Conservation (phyloP, 2,329 filamentous ascomycete species). For the Helotiales sp. region DNA sequence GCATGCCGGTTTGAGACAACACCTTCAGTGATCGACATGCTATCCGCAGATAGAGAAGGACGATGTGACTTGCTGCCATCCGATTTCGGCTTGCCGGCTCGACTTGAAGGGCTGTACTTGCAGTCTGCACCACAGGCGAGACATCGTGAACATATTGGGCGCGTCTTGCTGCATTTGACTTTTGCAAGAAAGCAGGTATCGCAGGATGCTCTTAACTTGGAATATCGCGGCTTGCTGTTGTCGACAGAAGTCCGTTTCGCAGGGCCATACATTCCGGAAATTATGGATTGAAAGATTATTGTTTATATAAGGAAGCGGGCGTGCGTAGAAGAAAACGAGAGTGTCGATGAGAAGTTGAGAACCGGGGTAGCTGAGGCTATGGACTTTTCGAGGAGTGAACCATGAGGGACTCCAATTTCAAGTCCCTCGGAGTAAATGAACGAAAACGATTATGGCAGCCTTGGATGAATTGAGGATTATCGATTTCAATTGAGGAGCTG, state of each 20-base stretch:
- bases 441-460: not conserved
- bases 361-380: not conserved
- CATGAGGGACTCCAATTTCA: not conserved
- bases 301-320: not conserved
- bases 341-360: not conserved
- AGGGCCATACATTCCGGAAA: conserved; percentile 5
- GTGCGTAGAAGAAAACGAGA: not conserved
- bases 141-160: conserved; percentile 55
- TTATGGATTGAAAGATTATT: not conserved
- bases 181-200: conserved; percentile 57
- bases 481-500: not conserved
- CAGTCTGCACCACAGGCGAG: conserved; percentile 50
- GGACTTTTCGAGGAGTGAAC: not conserved
- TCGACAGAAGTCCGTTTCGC: conserved; percentile 2
- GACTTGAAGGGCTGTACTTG: conserved; percentile 52
- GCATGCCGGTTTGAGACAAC: conserved; percentile 1
- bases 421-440: not conserved
- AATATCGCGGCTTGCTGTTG: conserved; percentile 35
- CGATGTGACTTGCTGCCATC: conserved; percentile 23
- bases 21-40: conserved; percentile 10
- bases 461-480: not conserved
- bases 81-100: conserved; percentile 50
- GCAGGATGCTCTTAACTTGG: conserved; percentile 49
- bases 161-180: conserved; percentile 55
- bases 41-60: conserved; percentile 2